These are phyloP conservation scores for Hammondia hammondi DNA, from an alignment of 169 alveolate species.

Conservation along the genomic window DNA sequence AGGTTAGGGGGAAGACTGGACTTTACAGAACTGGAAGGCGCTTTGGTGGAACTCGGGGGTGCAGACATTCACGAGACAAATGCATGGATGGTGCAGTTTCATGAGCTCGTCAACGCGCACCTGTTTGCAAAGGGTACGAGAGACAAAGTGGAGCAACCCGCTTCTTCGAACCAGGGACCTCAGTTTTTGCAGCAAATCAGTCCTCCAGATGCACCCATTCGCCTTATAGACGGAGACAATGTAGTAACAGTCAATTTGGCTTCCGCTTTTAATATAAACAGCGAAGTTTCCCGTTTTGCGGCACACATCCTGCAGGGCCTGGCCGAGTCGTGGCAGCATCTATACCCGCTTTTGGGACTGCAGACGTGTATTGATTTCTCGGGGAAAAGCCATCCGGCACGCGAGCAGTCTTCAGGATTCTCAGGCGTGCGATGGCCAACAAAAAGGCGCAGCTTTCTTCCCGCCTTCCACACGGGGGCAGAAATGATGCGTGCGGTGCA, in stretches of 20 bases:
- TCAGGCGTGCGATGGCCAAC: not conserved
- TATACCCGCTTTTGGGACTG: not conserved
- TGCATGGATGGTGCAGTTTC: not conserved
- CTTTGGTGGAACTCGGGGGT: not conserved
- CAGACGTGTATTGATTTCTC: not conserved
- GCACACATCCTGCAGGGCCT: not conserved
- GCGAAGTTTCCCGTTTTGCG: not conserved
- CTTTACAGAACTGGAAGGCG: not conserved
- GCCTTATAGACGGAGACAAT: not conserved
- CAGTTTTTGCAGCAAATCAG: not conserved
- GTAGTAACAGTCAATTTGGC: not conserved
- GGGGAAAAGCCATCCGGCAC: not conserved
- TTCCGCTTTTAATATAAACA: not conserved
- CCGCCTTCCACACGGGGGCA: not conserved
- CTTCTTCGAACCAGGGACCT: not conserved
- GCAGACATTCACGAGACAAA: not conserved
- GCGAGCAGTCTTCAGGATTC: not conserved
- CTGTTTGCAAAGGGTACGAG: not conserved
- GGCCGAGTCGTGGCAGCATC: not conserved
- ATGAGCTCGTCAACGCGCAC: not conserved
- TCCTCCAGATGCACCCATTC: not conserved
- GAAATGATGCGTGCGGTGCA: not conserved
- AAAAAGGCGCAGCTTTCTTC: not conserved
- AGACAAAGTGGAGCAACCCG: not conserved
- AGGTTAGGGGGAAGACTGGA: constrained; percentile 4